Evolutionary conservation across 2,329 filamentous ascomycete species (phyloP), one percentile per base, ranked within the genome.

Genomic region (Epichloe hybrida): DNA sequence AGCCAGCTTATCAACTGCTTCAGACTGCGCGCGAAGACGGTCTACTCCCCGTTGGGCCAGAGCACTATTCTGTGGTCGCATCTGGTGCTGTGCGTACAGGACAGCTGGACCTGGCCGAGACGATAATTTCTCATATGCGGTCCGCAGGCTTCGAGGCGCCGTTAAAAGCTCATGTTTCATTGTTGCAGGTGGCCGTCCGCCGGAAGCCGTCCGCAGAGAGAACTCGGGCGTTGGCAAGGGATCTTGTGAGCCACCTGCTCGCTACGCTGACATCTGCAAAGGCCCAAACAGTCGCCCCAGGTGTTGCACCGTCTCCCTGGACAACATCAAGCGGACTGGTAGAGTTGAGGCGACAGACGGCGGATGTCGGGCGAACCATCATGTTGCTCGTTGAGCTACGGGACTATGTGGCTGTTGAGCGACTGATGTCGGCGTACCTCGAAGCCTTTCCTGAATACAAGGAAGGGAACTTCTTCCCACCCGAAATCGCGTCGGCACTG

Each of bases 401-500:
- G 31, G 67, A 74, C 34, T 75, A 74, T 43, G 67, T 79, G 5
- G 77, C 81, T 5, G 76, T 78, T 15, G 66, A 75, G 53, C 67
- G 77, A 50, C 66, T 88, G 5, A 73, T 83, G 56, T 67, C 75
- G 34, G 61, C 77, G 46, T 85, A 79, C 58, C 65, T 67, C 31
- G 63, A 65, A 44, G 58, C 70, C 20, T 66, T 73, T 31, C 66
- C 67, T 0, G 54, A 66, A 17, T 58, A 62, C 36, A 56, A 65
- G 42, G 53, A 54, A 43, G 51, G 61, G 13, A 61, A 68, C 9
- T 54, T 64, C 1, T 66, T 77, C 15, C 77, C 82, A 0, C 65
- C 80, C 3, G 64, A 69, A 15, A 66, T 90, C 50, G 66, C 86
- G 21, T 72, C 74, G 47, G 75, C 82, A 7, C 66, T 91, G 52